phyloP scores from a whole-genome alignment of 2,329 filamentous ascomycete species.

The Rachicladosporium sp. region DNA sequence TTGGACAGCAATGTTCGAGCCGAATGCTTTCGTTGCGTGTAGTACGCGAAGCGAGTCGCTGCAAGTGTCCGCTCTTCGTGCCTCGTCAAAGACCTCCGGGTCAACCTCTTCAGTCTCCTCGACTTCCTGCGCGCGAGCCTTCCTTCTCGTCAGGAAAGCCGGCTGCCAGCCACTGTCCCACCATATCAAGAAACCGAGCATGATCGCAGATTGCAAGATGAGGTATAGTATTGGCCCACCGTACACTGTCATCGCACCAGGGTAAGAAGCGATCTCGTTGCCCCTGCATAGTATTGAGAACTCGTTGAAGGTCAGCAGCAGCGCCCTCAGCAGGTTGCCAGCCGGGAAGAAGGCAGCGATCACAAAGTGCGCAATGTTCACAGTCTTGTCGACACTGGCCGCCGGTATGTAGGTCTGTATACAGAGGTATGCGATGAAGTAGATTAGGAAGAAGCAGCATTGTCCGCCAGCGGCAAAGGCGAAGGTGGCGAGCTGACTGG shows the following conservation, averaged over 20 bases:
- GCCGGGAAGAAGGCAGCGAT: slow-evolving; percentile 65
- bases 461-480: slow-evolving; percentile 70
- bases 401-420: slow-evolving; percentile 60
- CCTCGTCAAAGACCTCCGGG: slow-evolving; percentile 52
- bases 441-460: slow-evolving; percentile 40
- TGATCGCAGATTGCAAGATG: slow-evolving; percentile 55
- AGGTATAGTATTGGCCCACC: slow-evolving; percentile 79
- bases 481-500: slow-evolving; percentile 71
- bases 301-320: slow-evolving; percentile 70
- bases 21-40: slow-evolving; percentile 70
- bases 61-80: slow-evolving; percentile 47
- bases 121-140: slow-evolving; percentile 28
- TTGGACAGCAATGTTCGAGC: slow-evolving; percentile 66
- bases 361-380: slow-evolving; percentile 62
- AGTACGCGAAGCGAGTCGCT: slow-evolving; percentile 64
- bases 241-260: slow-evolving; percentile 60
- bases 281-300: slow-evolving; percentile 66
- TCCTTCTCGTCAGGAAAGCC: slow-evolving; percentile 41
- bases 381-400: slow-evolving; percentile 51
- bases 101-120: slow-evolving; percentile 34
- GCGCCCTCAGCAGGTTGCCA: slow-evolving; percentile 57
- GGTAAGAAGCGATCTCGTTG: slow-evolving; percentile 52
- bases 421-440: slow-evolving; percentile 32
- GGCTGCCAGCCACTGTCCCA: slow-evolving; percentile 59
- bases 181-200: slow-evolving; percentile 66